Evolutionary conservation across 805 yeast species (phyloP).

Genomic region (Cyberlindnera mycetangii): DNA sequence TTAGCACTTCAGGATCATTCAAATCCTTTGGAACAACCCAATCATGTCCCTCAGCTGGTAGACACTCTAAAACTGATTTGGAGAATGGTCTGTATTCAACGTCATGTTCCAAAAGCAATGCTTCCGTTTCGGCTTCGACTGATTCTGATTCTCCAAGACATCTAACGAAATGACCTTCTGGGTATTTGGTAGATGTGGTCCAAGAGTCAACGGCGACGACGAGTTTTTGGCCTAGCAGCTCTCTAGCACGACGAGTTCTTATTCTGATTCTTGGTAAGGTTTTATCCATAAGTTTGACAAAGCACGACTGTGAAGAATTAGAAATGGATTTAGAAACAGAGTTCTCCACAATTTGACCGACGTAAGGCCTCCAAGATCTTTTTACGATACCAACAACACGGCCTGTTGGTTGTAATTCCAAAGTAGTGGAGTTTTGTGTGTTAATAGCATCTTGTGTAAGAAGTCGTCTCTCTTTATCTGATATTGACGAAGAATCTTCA

Average conservation of each 20-base stretch:
- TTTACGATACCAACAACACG: conserved; percentile 82
- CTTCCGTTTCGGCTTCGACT: conserved; percentile 94
- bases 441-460: conserved; percentile 74
- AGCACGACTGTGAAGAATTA: conserved; percentile 71
- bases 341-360: conserved; percentile 84
- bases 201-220: conserved; percentile 92
- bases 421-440: conserved; percentile 54
- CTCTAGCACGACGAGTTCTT: conserved; percentile 80
- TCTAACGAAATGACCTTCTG: conserved; percentile 93
- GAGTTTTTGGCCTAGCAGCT: conserved; percentile 82
- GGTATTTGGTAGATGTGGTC: conserved; percentile 80
- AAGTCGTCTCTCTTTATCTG: conserved; percentile 68
- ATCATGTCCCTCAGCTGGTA: conserved; percentile 89
- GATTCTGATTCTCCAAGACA: conserved; percentile 87
- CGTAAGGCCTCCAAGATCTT: conserved; percentile 95
- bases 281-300: conserved; percentile 86
- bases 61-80: conserved; percentile 84
- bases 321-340: conserved; percentile 60
- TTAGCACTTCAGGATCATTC: conserved; percentile 49
- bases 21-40: conserved; percentile 83
- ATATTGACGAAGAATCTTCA: conserved; percentile 40
- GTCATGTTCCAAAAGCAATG: conserved; percentile 88
- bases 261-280: conserved; percentile 85
- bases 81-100: conserved; percentile 96
- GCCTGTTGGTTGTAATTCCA: conserved; percentile 84